Percentiles rank a stretch among this genome's conserved stretches.
Conservation (phyloP, 208 protist species). For the Leptomonas pyrrhocoris region DNA sequence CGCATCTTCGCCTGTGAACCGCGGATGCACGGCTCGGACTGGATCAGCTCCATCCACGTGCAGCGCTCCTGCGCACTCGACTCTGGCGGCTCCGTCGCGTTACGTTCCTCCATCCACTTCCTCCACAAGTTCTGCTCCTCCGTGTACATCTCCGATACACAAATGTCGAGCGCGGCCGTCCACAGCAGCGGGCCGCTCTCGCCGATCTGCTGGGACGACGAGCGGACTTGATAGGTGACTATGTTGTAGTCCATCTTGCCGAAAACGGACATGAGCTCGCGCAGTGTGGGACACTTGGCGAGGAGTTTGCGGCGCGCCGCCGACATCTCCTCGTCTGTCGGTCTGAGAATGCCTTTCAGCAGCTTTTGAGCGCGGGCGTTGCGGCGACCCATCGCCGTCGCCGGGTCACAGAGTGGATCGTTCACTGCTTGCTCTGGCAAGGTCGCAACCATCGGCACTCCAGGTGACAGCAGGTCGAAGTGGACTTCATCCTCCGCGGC, state of each 20-base stretch:
- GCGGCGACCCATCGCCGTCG: neutral
- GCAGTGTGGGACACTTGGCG: slow-evolving; percentile 2
- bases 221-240: slow-evolving; percentile 15
- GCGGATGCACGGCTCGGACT: slow-evolving; percentile 16
- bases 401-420: neutral
- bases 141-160: neutral
- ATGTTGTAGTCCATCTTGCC: slow-evolving; percentile 17
- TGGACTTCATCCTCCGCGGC: neutral
- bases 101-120: slow-evolving; percentile 17
- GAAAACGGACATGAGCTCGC: slow-evolving; percentile 1
- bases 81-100: neutral
- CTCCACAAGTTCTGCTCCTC: neutral
- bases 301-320: neutral
- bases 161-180: slow-evolving; percentile 9
- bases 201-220: slow-evolving; percentile 9
- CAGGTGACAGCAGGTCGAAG: neutral
- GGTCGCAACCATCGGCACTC: neutral
- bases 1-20: neutral
- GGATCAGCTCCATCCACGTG: slow-evolving; percentile 14
- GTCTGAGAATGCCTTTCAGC: neutral
- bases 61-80: neutral
- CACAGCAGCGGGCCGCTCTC: slow-evolving; percentile 24
- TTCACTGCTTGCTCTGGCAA: neutral
- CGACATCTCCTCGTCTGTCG: neutral
- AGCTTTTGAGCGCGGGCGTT: neutral